Percentiles rank a stretch among this genome's conserved stretches.
Conservation (phyloP, 129 eudicot genomes). For the Solidago caesia region DNA sequence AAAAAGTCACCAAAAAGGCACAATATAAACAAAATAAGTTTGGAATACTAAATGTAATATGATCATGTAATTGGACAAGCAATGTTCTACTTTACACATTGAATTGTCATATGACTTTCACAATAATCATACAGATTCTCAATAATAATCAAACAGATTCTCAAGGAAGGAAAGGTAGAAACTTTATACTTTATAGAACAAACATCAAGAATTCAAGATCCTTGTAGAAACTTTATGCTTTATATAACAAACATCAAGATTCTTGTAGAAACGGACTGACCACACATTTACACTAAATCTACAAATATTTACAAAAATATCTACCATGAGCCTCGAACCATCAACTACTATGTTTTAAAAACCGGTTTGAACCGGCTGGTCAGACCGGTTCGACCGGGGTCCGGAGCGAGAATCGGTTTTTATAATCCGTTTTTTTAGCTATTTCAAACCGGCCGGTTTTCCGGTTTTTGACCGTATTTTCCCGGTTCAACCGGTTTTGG, state of each 20-base stretch:
- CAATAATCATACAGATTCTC: not conserved
- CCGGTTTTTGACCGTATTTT: no score
- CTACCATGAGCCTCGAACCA: no score
- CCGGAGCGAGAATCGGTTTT: no score
- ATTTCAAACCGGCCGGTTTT: no score
- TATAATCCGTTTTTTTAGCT: no score
- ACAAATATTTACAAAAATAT: no score
- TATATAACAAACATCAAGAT: not conserved
- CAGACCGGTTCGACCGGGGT: no score
- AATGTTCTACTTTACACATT: not conserved
- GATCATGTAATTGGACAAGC: no score
- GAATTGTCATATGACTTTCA: not conserved
- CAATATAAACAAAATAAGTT: not conserved
- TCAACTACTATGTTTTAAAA: no score
- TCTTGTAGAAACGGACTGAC: not conserved
- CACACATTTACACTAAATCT: no score
- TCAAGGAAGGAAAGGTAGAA: not conserved
- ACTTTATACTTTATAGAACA: not conserved
- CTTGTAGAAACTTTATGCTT: not conserved
- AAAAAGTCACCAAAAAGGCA: not conserved
- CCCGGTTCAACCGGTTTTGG: no score
- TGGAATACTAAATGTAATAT: not conserved
- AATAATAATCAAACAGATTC: not conserved
- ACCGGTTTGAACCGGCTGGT: no score
- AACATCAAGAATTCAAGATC: conserved; percentile 13